Base-by-base conservation (phyloP, 179 eudicot species). In the Patellifolia procumbens region DNA sequence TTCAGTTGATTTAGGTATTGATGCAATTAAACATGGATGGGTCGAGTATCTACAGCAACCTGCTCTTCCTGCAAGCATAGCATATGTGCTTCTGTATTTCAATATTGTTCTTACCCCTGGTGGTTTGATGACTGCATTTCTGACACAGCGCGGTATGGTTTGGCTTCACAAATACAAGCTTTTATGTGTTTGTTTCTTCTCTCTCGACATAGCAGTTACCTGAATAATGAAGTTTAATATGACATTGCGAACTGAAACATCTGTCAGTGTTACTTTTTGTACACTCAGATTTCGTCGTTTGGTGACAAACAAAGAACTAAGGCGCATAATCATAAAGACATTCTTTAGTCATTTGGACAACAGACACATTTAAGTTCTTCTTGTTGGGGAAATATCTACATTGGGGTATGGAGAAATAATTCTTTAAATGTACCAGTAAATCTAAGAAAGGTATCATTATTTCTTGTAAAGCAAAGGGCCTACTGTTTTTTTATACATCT, bases 51-150 rank as follows among this genome's bases (percentile, higher is more conserved):
- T 92, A 81, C 88, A 89, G 81, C 98, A 92, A 82, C 98, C 98
- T 75, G 97, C 92, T 81, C 96, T 92, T 83, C 98, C 98, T 55
- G 98, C 97, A 9, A 94, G 98, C 84, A 87, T 94, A 81, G 97
- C 98, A 67, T 94, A 88, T 80, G 98, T 94, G 64, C 88, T 94
- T 76, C 91, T 94, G 72, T 90, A 74, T 85, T 94, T 92, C 85
- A 94, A 94, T 81, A 91, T 89, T 70, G 91, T 92, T 80, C 98
- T 94, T 74, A 87, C 98, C 74, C 98, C 98, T 70, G 92, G 98
- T 76, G 94, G 94, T 42, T 81, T 94, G 80, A 94, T 94, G 98
- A 94, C 98, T 51, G 98, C 98, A 49, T 94, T 92, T 83, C 76
- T 94, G 72, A 89, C 91, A 52, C 98, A 94, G 32, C 92, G 82